Percentiles rank a stretch among this genome's conserved stretches.
Evolutionary conservation across 805 yeast species (phyloP).

Genomic region (Kazachstania viticola): DNA sequence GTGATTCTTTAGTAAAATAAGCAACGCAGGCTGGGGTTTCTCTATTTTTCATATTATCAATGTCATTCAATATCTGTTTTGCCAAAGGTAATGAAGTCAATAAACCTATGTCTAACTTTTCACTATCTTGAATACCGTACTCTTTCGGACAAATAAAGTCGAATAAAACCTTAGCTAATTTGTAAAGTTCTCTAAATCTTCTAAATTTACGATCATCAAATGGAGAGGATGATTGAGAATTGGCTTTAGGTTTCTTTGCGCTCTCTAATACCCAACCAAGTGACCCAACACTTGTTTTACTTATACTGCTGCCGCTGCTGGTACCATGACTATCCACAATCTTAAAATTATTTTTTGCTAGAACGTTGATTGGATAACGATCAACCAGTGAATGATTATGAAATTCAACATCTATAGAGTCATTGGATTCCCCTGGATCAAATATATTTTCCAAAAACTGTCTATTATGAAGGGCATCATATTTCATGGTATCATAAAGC

Average conservation of each 20-base stretch:
- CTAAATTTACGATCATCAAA: conserved; percentile 76
- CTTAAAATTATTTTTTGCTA: conserved; percentile 68
- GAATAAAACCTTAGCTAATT: conserved; percentile 83
- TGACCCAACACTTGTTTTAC: conserved; percentile 42
- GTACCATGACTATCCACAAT: conserved; percentile 31
- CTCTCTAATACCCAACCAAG: conserved; percentile 60
- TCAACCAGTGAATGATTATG: conserved; percentile 41
- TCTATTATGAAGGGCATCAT: conserved; percentile 92
- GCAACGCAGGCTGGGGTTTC: conserved; percentile 77
- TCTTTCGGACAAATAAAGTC: conserved; percentile 98
- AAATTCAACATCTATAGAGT: conserved; percentile 18
- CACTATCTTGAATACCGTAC: conserved; percentile 91
- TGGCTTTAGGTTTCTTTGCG: conserved; percentile 15
- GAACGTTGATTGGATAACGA: conserved; percentile 60
- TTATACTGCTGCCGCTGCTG: conserved; percentile 5
- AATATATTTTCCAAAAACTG: conserved; percentile 78
- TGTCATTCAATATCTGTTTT: conserved; percentile 71
- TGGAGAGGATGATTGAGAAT: conserved; percentile 26
- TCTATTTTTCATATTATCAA: conserved; percentile 64
- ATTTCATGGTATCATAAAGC: conserved; percentile 95
- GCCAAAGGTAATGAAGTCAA: conserved; percentile 90
- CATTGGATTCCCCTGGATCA: conserved; percentile 42
- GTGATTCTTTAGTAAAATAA: conserved; percentile 94
- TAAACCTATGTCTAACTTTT: conserved; percentile 90
- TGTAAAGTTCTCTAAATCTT: conserved; percentile 74